Conservation (phyloP, 768 basidiomycete species). For the Russula lepida region DNA sequence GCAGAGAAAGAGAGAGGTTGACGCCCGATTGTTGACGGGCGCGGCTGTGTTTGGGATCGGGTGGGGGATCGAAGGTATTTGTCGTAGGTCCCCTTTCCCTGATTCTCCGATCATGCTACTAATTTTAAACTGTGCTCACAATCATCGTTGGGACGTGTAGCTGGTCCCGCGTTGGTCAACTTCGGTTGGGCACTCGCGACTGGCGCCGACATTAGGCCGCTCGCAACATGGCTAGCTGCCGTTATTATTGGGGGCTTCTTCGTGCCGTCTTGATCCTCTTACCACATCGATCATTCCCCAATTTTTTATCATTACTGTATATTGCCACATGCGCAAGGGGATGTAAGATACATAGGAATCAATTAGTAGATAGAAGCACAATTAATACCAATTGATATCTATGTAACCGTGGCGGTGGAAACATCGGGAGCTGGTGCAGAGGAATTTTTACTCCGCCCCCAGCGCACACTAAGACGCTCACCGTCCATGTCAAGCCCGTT, state of each 20-base stretch:
- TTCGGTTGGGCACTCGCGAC: slow-evolving; percentile 41
- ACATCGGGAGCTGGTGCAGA: background rate
- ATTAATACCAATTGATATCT: background rate
- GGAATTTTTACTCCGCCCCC: slow-evolving; percentile 66
- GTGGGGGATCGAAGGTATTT: slow-evolving; percentile 53
- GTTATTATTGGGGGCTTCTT: slow-evolving; percentile 25
- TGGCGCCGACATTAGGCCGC: slow-evolving; percentile 29
- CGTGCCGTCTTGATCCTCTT: slow-evolving; percentile 3
- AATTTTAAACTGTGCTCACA: background rate
- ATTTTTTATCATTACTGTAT: slow-evolving; percentile 7
- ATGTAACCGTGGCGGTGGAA: background rate
- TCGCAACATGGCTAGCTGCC: slow-evolving; percentile 35
- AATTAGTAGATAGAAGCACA: background rate
- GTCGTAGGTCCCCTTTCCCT: slow-evolving; percentile 39
- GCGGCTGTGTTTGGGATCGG: slow-evolving; percentile 52
- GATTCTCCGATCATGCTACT: background rate
- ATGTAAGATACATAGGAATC: slow-evolving; percentile 7
- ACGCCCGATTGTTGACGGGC: slow-evolving; percentile 40
- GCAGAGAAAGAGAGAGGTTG: slow-evolving; percentile 34
- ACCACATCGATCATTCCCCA: background rate
- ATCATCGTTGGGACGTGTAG: slow-evolving; percentile 28
- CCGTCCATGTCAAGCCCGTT: slow-evolving; percentile 83
- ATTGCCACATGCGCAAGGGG: background rate
- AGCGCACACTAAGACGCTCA: slow-evolving; percentile 65
- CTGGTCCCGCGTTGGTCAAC: slow-evolving; percentile 56